Evolutionary conservation across 148 eudicot species (phyloP).

Genomic region (Vaccinium vitisidaea): DNA sequence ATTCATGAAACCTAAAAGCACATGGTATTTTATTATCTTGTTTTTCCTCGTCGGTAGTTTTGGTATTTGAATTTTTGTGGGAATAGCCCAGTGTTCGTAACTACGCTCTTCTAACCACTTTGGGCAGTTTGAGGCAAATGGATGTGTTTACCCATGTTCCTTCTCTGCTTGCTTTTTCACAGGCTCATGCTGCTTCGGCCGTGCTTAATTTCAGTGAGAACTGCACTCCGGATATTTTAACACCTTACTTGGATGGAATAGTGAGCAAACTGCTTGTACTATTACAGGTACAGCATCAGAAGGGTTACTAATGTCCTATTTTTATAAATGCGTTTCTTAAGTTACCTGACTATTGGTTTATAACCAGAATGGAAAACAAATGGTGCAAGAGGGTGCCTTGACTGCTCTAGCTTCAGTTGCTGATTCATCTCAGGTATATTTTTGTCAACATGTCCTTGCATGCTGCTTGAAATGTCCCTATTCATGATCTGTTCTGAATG

Average conservation of each 20-base stretch:
- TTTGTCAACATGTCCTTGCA: not conserved
- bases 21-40: no score
- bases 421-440: conserved; percentile 83
- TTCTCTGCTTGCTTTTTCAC: conserved; percentile 18
- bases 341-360: conserved; percentile 11
- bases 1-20: no score
- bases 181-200: conserved; percentile 99
- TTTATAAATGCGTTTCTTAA: not conserved
- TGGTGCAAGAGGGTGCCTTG: conserved; percentile 97
- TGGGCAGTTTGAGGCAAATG: not conserved
- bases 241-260: conserved; percentile 85
- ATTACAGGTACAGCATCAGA: conserved; percentile 53
- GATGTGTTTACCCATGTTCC: not conserved
- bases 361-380: conserved; percentile 83
- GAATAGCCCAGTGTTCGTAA: not conserved
- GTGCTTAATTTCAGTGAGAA: conserved; percentile 93
- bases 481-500: not conserved
- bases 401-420: conserved; percentile 98
- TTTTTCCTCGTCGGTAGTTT: not conserved
- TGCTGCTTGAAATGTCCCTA: not conserved
- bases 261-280: conserved; percentile 83
- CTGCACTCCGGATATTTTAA: conserved; percentile 89
- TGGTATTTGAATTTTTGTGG: not conserved
- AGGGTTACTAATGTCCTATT: not conserved
- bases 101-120: not conserved